phyloP scores from a whole-genome alignment of 371 early-diverging fungal species.

The Gilbertella persicaria region DNA sequence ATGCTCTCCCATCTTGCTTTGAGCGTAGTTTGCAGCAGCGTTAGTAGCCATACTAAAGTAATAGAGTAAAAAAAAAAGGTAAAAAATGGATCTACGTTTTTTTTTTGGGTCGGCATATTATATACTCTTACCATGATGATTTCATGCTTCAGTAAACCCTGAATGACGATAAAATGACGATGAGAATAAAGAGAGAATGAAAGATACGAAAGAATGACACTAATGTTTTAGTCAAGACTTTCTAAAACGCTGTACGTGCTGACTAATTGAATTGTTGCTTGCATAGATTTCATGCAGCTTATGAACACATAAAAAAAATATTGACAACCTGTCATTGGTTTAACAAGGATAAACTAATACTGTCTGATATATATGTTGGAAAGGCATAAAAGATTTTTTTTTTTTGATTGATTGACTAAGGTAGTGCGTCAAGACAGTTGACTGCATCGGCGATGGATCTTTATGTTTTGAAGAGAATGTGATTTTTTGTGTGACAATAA shows the following conservation, averaged over 20 bases:
- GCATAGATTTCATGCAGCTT: too few species aligned
- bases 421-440: too few species aligned
- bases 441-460: too few species aligned
- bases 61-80: neutral
- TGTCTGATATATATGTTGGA: too few species aligned
- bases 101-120: neutral
- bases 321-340: too few species aligned
- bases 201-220: neutral
- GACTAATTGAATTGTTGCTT: neutral
- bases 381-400: too few species aligned
- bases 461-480: too few species aligned
- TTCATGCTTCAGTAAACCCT: neutral
- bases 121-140: neutral
- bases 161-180: neutral
- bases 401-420: too few species aligned
- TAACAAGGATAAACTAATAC: too few species aligned
- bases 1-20: slow-evolving; percentile 41
- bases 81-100: neutral
- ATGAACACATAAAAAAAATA: too few species aligned
- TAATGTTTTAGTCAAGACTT: neutral
- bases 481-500: too few species aligned
- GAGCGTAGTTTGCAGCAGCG: slow-evolving; percentile 46
- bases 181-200: neutral
- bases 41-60: slow-evolving; percentile 27
- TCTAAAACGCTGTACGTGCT: neutral